Percentiles rank a stretch among this genome's conserved stretches.
These are phyloP conservation scores for Trichoderma oligosporum DNA, from an alignment of 2,329 filamentous ascomycete genomes.

Conservation along the genomic window DNA sequence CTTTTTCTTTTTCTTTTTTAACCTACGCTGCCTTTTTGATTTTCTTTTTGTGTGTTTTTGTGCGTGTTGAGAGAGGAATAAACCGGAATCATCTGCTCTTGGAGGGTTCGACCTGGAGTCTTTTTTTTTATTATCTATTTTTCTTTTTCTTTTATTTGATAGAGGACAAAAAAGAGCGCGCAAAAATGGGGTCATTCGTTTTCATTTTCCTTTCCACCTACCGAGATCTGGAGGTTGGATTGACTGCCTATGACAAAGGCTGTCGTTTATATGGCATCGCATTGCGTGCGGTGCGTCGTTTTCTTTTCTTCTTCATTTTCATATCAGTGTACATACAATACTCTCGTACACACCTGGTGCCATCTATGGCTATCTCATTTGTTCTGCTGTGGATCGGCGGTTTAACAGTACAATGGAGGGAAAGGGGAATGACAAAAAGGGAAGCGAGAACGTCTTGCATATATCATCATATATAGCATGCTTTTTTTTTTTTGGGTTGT, in stretches of 20 bases:
- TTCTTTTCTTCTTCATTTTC: not conserved
- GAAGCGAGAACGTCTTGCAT: slow-evolving; percentile 10
- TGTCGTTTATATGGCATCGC: slow-evolving; percentile 5
- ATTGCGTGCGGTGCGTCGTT: slow-evolving; percentile 4
- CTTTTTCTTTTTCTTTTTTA: too few species aligned
- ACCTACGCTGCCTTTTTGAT: too few species aligned
- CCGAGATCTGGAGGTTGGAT: not conserved
- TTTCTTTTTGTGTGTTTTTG: too few species aligned
- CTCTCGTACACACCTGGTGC: not conserved
- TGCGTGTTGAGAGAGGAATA: too few species aligned
- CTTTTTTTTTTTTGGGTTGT: not conserved
- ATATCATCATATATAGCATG: slow-evolving; percentile 1
- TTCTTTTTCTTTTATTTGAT: not conserved
- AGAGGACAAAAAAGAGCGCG: slow-evolving; percentile 4
- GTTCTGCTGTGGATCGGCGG: slow-evolving; percentile 12
- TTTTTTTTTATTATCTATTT: too few species aligned
- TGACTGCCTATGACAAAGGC: not conserved
- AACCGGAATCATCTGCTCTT: too few species aligned
- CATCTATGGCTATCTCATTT: not conserved
- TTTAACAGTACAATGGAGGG: not conserved
- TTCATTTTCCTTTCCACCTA: slow-evolving; percentile 1
- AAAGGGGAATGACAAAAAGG: slow-evolving; percentile 1
- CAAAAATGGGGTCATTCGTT: slow-evolving; percentile 11
- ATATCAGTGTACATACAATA: slow-evolving; percentile 2
- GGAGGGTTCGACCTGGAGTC: too few species aligned